Evolutionary conservation across 75 land plant genomes (phyloP).

Genomic region (Pinus taeda): DNA sequence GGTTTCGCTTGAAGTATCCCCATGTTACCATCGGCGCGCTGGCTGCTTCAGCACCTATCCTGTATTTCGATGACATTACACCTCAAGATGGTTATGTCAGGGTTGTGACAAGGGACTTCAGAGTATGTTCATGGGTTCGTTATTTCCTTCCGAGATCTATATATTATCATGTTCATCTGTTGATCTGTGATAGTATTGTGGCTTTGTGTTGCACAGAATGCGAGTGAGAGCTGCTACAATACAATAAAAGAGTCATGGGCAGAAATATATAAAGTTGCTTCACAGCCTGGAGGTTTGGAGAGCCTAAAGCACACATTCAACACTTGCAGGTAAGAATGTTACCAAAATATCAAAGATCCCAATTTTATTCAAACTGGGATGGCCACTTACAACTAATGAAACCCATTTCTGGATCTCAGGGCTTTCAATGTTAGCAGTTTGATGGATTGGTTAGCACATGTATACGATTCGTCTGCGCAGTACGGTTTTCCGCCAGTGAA

Average conservation of each 20-base stretch:
- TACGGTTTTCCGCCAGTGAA: conserved; percentile 6
- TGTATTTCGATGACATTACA: conserved; percentile 47
- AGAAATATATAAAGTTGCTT: conserved; percentile 13
- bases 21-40: conserved; percentile 66
- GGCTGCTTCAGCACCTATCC: conserved; percentile 71
- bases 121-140: conserved; percentile 15
- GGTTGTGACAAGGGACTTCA: conserved; percentile 50
- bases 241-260: conserved; percentile 55
- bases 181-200: background rate
- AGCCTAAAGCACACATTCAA: conserved; percentile 33
- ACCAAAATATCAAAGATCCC: background rate
- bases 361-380: background rate
- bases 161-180: no score
- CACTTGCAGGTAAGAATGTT: conserved; percentile 43
- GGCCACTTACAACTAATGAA: background rate
- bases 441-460: background rate
- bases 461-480: conserved; percentile 13
- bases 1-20: conserved; percentile 79
- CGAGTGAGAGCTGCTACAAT: conserved; percentile 47
- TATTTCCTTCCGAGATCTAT: no score
- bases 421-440: background rate
- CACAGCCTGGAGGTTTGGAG: conserved; percentile 33
- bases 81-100: conserved; percentile 39
- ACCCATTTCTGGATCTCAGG: background rate
- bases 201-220: background rate